Percentiles rank a stretch among this genome's conserved stretches.
Conservation (phyloP, 176 grass and related monocot genomes). For the Cocos nucifera region DNA sequence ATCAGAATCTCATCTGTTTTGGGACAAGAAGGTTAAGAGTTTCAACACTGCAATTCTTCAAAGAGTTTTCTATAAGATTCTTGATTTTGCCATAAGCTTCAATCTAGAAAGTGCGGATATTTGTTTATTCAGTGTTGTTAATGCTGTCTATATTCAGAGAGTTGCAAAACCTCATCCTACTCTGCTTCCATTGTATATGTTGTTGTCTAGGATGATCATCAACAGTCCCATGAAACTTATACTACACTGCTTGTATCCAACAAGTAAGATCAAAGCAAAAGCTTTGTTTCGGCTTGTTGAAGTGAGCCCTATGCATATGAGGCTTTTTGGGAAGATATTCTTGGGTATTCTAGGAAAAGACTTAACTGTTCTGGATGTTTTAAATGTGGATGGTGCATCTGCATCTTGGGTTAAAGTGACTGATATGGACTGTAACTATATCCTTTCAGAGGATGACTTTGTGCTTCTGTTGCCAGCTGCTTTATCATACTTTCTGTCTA, state of each 20-base stretch:
- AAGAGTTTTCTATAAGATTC: conserved; percentile 49
- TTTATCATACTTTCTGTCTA: conserved; percentile 55
- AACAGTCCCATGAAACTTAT: conserved; percentile 52
- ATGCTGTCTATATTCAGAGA: conserved; percentile 34
- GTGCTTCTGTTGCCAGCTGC: conserved; percentile 72
- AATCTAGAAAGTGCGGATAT: conserved; percentile 68
- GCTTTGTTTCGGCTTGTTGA: conserved; percentile 48
- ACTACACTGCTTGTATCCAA: conserved; percentile 54
- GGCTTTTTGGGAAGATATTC: conserved; percentile 60
- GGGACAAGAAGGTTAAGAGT: conserved; percentile 29
- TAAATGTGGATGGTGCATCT: conserved; percentile 30
- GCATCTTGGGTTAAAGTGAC: conserved; percentile 4
- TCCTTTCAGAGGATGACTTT: conserved; percentile 34
- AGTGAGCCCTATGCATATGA: conserved; percentile 62
- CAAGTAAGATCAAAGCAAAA: conserved; percentile 64
- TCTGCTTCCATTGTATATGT: conserved; percentile 45
- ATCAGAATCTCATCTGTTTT: conserved; percentile 31
- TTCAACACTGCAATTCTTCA: conserved; percentile 46
- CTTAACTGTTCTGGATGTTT: conserved; percentile 28
- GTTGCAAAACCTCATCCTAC: conserved; percentile 31
- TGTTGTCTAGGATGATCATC: conserved; percentile 48
- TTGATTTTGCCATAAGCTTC: conserved; percentile 45
- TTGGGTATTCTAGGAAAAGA: conserved; percentile 41
- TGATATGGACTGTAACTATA: background rate
- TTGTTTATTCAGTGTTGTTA: conserved; percentile 56